Evolutionary conservation across 2,329 filamentous ascomycete species (phyloP).

Genomic region (Teratosphaeria destructans): DNA sequence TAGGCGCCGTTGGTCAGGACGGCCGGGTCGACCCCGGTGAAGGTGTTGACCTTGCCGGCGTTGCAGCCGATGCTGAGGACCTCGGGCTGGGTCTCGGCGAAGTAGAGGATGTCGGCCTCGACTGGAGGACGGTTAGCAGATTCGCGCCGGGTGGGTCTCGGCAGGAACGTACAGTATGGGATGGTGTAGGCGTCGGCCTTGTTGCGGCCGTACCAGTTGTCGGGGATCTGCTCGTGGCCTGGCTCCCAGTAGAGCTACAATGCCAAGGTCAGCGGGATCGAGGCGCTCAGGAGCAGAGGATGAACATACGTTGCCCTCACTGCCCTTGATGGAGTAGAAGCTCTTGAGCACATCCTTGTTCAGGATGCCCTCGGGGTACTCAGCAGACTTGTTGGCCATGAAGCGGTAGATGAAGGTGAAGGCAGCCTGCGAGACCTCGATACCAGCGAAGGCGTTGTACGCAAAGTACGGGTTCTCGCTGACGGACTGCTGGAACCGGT

Average conservation of each 20-base stretch:
- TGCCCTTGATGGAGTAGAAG: constrained; percentile 29
- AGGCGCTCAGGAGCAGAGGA: not conserved
- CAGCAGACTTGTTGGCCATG: constrained; percentile 31
- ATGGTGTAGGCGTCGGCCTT: constrained; percentile 15
- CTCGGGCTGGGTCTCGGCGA: constrained; percentile 18
- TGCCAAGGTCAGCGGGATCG: constrained; percentile 4
- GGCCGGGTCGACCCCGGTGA: constrained; percentile 22
- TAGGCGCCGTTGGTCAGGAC: constrained; percentile 32
- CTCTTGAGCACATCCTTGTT: constrained; percentile 29
- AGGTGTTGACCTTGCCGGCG: constrained; percentile 25
- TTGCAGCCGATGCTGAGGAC: constrained; percentile 27
- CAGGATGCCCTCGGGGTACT: constrained; percentile 28
- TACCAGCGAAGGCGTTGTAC: constrained; percentile 19
- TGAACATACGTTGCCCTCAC: constrained; percentile 17
- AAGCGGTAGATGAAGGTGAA: constrained; percentile 28
- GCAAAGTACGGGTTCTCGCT: constrained; percentile 18
- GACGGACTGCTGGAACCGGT: constrained; percentile 22
- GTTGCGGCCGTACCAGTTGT: constrained; percentile 19
- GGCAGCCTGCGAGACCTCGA: constrained; percentile 21
- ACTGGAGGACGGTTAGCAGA: constrained; percentile 5
- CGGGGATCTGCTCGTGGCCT: constrained; percentile 15
- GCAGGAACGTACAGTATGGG: constrained; percentile 11
- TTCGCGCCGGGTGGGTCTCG: not conserved
- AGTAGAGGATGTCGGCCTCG: constrained; percentile 19
- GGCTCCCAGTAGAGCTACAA: constrained; percentile 15